Conservation (phyloP, 73 alveolate genomes). For the Diophrys appendiculata region DNA sequence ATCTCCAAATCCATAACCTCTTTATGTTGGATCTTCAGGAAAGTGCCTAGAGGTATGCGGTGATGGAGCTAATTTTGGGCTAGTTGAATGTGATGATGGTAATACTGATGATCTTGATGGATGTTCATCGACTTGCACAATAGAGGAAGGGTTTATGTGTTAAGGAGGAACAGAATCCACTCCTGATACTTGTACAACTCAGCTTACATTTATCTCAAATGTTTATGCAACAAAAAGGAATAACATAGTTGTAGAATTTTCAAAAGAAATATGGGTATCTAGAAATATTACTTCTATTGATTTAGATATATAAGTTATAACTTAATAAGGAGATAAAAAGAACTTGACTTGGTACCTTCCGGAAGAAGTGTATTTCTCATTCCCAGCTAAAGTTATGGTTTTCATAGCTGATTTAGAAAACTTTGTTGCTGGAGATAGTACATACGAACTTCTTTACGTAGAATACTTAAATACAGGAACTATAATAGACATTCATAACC, state of each 20-base stretch:
- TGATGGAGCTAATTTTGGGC: constrained; percentile 25
- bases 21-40: constrained; percentile 31
- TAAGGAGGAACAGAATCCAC: constrained; percentile 4
- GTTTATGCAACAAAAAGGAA: constrained; percentile 9
- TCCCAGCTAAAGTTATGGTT: constrained; percentile 21
- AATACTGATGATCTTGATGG: constrained; percentile 58
- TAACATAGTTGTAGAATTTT: constrained; percentile 19
- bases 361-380: background rate
- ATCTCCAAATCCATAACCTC: background rate
- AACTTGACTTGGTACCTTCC: constrained; percentile 14
- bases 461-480: background rate
- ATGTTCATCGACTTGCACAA: constrained; percentile 41
- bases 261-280: constrained; percentile 17
- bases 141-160: constrained; percentile 60
- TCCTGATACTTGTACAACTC: constrained; percentile 32
- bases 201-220: background rate
- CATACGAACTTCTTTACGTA: background rate
- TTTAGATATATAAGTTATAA: constrained; percentile 1
- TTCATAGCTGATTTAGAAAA: background rate
- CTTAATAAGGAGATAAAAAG: background rate
- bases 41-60: constrained; percentile 36
- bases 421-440: background rate
- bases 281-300: constrained; percentile 28
- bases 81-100: constrained; percentile 72
- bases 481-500: background rate